A percentile compares a stretch with the other conserved stretches of the same genome.
These are phyloP conservation scores for Komagataella ulmi DNA, from an alignment of 805 yeast genomes.

Conservation along the genomic window DNA sequence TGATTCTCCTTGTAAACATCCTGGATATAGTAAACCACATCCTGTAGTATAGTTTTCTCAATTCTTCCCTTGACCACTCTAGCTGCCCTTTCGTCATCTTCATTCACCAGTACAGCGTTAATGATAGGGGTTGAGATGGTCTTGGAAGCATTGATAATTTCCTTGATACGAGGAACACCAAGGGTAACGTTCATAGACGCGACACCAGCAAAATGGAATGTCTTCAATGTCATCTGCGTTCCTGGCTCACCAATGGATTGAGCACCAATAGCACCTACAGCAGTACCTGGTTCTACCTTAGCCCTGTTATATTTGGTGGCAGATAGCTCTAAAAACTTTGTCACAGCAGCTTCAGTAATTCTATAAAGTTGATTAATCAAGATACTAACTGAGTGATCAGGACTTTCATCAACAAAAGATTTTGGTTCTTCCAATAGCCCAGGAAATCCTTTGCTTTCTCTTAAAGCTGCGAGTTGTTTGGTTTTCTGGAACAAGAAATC, in stretches of 20 bases:
- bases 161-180: slow-evolving; percentile 99
- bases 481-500: slow-evolving; percentile 51
- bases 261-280: slow-evolving; percentile 98
- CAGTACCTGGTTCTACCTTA: slow-evolving; percentile 96
- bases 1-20: slow-evolving; percentile 79
- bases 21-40: slow-evolving; percentile 80
- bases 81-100: slow-evolving; percentile 93
- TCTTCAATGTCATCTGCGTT: slow-evolving; percentile 89
- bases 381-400: slow-evolving; percentile 16
- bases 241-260: slow-evolving; percentile 99
- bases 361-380: slow-evolving; percentile 55
- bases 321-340: slow-evolving; percentile 61
- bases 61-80: slow-evolving; percentile 96
- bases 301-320: slow-evolving; percentile 76
- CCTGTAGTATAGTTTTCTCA: slow-evolving; percentile 81
- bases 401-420: slow-evolving; percentile 19
- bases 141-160: slow-evolving; percentile 94
- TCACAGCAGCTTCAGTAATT: slow-evolving; percentile 47
- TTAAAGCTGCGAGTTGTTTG: slow-evolving; percentile 33
- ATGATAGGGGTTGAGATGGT: slow-evolving; percentile 93
- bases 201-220: slow-evolving; percentile 90
- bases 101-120: slow-evolving; percentile 85
- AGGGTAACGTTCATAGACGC: slow-evolving; percentile 97
- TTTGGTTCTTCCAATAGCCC: slow-evolving; percentile 29
- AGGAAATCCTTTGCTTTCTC: slow-evolving; percentile 40